These are phyloP conservation scores for Holtermannia corniformis DNA, from an alignment of 768 basidiomycete genomes.

Conservation along the genomic window DNA sequence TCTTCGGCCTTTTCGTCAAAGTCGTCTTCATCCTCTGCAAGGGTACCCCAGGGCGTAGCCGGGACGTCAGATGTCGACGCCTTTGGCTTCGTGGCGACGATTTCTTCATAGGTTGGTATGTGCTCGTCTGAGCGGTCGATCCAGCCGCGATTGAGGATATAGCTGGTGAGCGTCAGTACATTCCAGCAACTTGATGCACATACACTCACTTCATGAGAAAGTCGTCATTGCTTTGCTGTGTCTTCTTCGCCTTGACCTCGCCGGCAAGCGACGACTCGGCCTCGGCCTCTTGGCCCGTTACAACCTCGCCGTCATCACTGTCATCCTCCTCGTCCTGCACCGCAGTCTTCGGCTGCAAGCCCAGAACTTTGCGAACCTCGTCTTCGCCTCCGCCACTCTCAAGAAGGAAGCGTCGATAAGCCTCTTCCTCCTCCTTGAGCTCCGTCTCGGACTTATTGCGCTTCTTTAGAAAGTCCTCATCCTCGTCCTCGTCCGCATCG, in stretches of 20 bases:
- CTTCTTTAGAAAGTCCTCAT: conserved; percentile 50
- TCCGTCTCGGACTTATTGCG: conserved; percentile 73
- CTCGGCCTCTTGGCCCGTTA: conserved; percentile 14
- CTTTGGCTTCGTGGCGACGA: conserved; percentile 46
- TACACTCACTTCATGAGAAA: conserved; percentile 77
- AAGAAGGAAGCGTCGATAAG: conserved; percentile 72
- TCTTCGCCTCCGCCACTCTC: conserved; percentile 57
- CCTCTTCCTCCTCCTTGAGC: conserved; percentile 65
- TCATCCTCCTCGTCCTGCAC: conserved; percentile 25
- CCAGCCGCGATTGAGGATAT: conserved; percentile 96
- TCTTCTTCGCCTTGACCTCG: conserved; percentile 37
- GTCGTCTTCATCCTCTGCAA: conserved; percentile 49
- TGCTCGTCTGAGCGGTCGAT: conserved; percentile 66
- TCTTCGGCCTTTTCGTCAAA: conserved; percentile 85
- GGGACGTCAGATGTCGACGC: conserved; percentile 4
- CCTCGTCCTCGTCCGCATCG: conserved; percentile 37
- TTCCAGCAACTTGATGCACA: neutral
- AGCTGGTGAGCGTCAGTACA: conserved; percentile 48
- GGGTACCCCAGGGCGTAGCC: conserved; percentile 39
- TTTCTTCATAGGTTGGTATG: conserved; percentile 76
- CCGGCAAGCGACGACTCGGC: neutral
- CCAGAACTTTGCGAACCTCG: conserved; percentile 59
- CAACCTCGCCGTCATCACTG: conserved; percentile 24
- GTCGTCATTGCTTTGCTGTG: conserved; percentile 51
- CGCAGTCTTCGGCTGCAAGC: conserved; percentile 32